Percentiles rank a stretch among this genome's conserved stretches.
phyloP scores from a whole-genome alignment of 805 yeast genomes.

The Komagataella phaffii region DNA sequence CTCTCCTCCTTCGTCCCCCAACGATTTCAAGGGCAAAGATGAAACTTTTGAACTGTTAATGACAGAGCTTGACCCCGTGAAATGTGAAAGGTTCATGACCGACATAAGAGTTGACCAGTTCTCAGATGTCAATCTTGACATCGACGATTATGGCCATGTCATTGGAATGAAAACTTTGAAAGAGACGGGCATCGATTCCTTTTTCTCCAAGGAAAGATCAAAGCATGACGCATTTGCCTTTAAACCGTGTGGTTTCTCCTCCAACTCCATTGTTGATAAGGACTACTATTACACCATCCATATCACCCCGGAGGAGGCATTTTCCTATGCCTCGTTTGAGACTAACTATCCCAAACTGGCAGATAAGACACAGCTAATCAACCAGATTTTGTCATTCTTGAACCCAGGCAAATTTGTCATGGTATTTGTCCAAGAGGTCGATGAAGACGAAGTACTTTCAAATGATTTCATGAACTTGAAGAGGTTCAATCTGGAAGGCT shows the following conservation, averaged over 20 bases:
- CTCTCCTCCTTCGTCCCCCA: slow-evolving; percentile 2
- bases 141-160: slow-evolving; percentile 66
- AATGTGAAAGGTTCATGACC: slow-evolving; percentile 41
- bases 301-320: slow-evolving; percentile 86
- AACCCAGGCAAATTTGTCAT: slow-evolving; percentile 64
- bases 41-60: slow-evolving; percentile 82
- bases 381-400: slow-evolving; percentile 49
- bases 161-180: slow-evolving; percentile 60
- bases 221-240: slow-evolving; percentile 83
- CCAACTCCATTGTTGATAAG: slow-evolving; percentile 60
- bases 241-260: slow-evolving; percentile 89
- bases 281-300: slow-evolving; percentile 68
- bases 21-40: slow-evolving; percentile 8
- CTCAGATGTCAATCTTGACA: slow-evolving; percentile 26
- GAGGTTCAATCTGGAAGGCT: slow-evolving; percentile 26
- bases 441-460: slow-evolving; percentile 1
- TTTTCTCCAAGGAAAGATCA: slow-evolving; percentile 22
- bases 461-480: slow-evolving; percentile 21
- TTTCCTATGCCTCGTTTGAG: slow-evolving; percentile 95
- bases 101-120: slow-evolving; percentile 15
- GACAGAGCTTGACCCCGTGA: slow-evolving; percentile 61
- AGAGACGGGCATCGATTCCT: slow-evolving; percentile 43
- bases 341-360: slow-evolving; percentile 53
- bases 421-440: slow-evolving; percentile 14
- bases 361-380: slow-evolving; percentile 40